Conservation (phyloP, 352 stramenopile genomes). For the Globisporangium nunn region DNA sequence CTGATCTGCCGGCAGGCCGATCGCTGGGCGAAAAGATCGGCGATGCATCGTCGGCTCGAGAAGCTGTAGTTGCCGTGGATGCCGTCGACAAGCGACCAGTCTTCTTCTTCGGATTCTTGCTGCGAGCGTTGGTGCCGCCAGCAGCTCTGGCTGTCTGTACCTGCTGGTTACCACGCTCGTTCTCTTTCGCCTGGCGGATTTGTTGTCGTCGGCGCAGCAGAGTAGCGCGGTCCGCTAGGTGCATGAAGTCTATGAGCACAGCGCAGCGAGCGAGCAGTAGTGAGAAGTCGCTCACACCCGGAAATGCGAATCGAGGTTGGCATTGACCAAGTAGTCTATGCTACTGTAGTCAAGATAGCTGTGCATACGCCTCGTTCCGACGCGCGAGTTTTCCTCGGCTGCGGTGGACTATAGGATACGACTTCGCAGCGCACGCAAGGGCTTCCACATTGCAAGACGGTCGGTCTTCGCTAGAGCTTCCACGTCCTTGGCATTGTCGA, state of each 20-base stretch:
- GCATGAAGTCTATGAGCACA: constrained; percentile 2
- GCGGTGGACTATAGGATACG: too few relatives aligned
- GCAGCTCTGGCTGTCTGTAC: background rate
- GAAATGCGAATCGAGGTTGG: too few relatives aligned
- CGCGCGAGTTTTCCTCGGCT: too few relatives aligned
- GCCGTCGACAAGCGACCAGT: background rate
- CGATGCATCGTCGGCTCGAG: background rate
- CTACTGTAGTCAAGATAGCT: too few relatives aligned
- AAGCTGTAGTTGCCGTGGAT: background rate
- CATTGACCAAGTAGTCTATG: too few relatives aligned
- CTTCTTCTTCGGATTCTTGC: background rate
- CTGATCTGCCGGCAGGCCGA: background rate
- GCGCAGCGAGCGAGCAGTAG: background rate
- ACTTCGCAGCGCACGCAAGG: too few relatives aligned
- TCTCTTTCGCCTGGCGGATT: constrained; percentile 19
- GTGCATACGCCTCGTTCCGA: too few relatives aligned
- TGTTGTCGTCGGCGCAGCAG: constrained; percentile 26
- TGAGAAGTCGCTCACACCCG: background rate
- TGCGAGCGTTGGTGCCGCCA: constrained; percentile 1
- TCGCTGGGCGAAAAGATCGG: background rate
- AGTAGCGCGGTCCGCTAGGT: constrained; percentile 21
- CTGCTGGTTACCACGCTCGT: constrained; percentile 13
- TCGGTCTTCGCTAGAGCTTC: too few relatives aligned
- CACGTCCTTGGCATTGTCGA: too few relatives aligned
- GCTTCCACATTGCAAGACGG: too few relatives aligned